These are phyloP conservation scores for Leptodontidium sp. DNA, from an alignment of 2,329 filamentous ascomycete species.

Conservation along the genomic window DNA sequence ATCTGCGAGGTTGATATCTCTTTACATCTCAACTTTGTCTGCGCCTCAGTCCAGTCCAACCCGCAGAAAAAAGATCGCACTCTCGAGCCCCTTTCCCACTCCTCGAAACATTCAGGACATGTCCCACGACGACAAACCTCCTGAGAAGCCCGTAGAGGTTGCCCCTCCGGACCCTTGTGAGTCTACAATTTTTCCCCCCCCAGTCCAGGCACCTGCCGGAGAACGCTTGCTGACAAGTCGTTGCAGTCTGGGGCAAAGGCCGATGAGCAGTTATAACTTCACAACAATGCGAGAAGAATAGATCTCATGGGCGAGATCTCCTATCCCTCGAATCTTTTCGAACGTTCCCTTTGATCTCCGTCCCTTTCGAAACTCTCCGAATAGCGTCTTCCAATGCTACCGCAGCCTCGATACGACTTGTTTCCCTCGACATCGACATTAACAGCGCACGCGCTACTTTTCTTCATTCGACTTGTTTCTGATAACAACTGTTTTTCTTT, in stretches of 20 bases:
- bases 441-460: background rate
- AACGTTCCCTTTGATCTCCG: background rate
- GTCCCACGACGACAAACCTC: background rate
- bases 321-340: background rate
- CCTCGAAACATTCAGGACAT: background rate
- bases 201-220: background rate
- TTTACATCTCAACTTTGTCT: background rate
- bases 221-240: background rate
- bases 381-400: background rate
- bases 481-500: background rate
- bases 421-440: background rate
- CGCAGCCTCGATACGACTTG: background rate
- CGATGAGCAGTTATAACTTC: background rate
- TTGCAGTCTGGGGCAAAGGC: conserved; percentile 4
- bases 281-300: background rate
- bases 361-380: background rate
- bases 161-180: background rate
- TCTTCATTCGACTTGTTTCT: background rate
- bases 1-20: background rate
- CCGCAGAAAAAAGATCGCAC: background rate
- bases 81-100: background rate
- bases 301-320: background rate
- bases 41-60: background rate
- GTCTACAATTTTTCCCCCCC: background rate
- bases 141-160: background rate